Base-by-base conservation (phyloP, 2,329 filamentous ascomycete genomes). In the Verticillium longisporum region DNA sequence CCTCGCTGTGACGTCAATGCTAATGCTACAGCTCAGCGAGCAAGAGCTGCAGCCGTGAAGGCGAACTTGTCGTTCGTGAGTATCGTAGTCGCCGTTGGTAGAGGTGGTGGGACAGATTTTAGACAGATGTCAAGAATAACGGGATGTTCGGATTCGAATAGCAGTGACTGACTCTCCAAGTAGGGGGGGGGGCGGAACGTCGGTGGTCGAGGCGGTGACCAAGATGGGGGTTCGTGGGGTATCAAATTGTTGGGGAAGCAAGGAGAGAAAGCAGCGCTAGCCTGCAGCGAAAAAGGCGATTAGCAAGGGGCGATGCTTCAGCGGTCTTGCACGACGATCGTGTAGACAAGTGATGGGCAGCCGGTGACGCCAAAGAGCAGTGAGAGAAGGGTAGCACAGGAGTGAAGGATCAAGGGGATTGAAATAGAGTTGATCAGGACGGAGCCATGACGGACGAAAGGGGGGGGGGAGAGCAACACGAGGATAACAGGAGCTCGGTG, bases 1-100 rank as follows among this genome's bases (percentile, higher is more conserved):
- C n/a, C 38, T 45, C 38, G 60, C 58, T 60, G 62, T 61, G 45
- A 57, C 58, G 60, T 60, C 62, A 60, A 38, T 36, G 32, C 14
- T n/a, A 6, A 13, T 33, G 36, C 57, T 41, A 50, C n/a, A 45
- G 54, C 31, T 55, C 15, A 54, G 54, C 26, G 45, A 50, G 54
- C 57, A 37, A 60, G 33, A 61, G 60, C 34, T 50, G 50, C 61
- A 31, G 32, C 61, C 62, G 63, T 64, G 62, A 57, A 55, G 59
- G 57, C 21, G n/a, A 21, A 26, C 6, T 13, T 11, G 7, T 7
- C n/a, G n/a, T 50, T 50, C 18, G 10, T 7, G 11, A 10, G 9
- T 50, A 2, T 50, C 15, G 2, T 50, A 4, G n/a, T 26, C 9
- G n/a, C 21, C 45, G 45, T 45, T 56, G 54, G 41, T 26, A 3